Conservation (phyloP, 176 grass and related monocot species). For the Puya raimondii region DNA sequence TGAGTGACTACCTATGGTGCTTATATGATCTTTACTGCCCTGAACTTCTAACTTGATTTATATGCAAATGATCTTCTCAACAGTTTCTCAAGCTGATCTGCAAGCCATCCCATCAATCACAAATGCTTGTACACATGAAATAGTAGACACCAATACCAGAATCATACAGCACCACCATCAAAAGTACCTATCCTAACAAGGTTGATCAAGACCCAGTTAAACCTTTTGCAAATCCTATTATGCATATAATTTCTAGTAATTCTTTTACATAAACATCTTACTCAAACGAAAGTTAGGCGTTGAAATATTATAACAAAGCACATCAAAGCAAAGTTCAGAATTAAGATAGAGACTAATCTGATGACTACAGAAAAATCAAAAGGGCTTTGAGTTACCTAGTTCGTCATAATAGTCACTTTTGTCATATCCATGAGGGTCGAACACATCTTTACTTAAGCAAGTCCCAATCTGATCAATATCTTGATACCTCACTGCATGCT, state of each 20-base stretch:
- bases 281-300: too few species aligned
- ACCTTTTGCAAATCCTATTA: not conserved
- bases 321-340: not conserved
- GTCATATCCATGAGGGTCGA: slow-evolving; percentile 78
- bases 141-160: too few species aligned
- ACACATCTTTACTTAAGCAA: slow-evolving; percentile 92
- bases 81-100: too few species aligned
- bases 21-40: too few species aligned
- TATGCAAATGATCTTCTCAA: too few species aligned
- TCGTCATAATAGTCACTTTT: slow-evolving; percentile 79
- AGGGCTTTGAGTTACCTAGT: slow-evolving; percentile 44
- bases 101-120: too few species aligned
- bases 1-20: too few species aligned
- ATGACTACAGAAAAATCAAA: not conserved
- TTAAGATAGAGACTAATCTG: not conserved
- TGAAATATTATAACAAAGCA: not conserved
- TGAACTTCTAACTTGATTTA: too few species aligned
- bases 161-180: too few species aligned
- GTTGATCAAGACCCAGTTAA: too few species aligned
- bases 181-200: too few species aligned
- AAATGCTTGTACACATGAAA: too few species aligned
- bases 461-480: slow-evolving; percentile 93
- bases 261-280: not conserved
- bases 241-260: not conserved
- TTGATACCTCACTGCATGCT: slow-evolving; percentile 97